phyloP scores from a whole-genome alignment of 768 basidiomycete genomes.

The Obba rivulosa region DNA sequence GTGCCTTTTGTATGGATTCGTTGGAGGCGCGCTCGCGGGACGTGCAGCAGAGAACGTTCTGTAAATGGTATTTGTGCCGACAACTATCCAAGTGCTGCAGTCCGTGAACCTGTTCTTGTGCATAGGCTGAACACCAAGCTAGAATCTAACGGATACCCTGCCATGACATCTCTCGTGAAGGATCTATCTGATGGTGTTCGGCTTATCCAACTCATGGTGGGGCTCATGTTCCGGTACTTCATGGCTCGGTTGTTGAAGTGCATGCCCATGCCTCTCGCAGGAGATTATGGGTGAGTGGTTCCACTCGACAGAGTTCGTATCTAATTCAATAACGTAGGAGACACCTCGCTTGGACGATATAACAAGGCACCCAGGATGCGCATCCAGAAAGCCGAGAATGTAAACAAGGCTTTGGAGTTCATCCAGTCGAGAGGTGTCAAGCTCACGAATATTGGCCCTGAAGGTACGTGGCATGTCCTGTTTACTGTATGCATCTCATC shows the following conservation, averaged over 20 bases:
- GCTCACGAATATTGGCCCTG: constrained; percentile 95
- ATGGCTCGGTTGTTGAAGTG: background rate
- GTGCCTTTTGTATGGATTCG: constrained; percentile 41
- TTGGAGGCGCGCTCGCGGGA: constrained; percentile 54
- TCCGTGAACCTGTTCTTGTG: constrained; percentile 1
- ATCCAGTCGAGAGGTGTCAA: constrained; percentile 93
- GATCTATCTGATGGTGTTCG: constrained; percentile 95
- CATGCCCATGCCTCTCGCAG: constrained; percentile 33
- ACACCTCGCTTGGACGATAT: constrained; percentile 90
- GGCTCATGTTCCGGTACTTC: constrained; percentile 4
- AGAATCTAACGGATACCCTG: constrained; percentile 75
- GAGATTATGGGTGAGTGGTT: constrained; percentile 85
- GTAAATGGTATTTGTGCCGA: constrained; percentile 65
- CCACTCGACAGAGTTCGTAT: constrained; percentile 1
- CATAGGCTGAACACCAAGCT: constrained; percentile 93
- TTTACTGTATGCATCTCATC: background rate
- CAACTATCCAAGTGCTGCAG: background rate
- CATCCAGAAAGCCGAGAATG: constrained; percentile 97
- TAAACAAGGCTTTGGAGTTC: constrained; percentile 93
- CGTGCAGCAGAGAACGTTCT: constrained; percentile 64
- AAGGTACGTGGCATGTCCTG: constrained; percentile 45
- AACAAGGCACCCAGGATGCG: constrained; percentile 87
- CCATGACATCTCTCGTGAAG: constrained; percentile 83
- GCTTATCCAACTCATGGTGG: constrained; percentile 90
- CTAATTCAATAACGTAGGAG: constrained; percentile 46